Evolutionary conservation across 345 rosid species (phyloP).

Genomic region (Geranium brycei): DNA sequence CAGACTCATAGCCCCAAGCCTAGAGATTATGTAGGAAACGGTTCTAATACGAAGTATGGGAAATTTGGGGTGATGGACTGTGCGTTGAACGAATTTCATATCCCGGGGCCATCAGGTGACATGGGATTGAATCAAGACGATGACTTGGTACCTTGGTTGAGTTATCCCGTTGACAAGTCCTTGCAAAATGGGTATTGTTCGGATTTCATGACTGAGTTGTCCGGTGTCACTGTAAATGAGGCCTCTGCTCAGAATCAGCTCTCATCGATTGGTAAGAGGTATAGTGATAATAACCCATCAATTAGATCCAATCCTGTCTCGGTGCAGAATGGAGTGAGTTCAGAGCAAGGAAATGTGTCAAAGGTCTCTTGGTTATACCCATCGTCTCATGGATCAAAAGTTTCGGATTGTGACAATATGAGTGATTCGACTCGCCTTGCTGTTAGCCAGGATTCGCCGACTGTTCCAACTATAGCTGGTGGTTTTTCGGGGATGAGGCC

Average conservation of each 20-base stretch:
- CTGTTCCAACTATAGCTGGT: neutral
- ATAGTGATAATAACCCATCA: slow-evolving; percentile 18
- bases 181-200: slow-evolving; percentile 36
- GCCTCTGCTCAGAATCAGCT: slow-evolving; percentile 26
- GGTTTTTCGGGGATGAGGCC: no score
- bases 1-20: slow-evolving; percentile 13
- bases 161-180: slow-evolving; percentile 36
- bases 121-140: slow-evolving; percentile 48
- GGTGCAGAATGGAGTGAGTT: no score
- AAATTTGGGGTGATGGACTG: slow-evolving; percentile 20
- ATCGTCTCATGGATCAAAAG: neutral
- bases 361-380: neutral
- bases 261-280: slow-evolving; percentile 23
- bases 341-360: slow-evolving; percentile 5
- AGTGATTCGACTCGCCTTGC: no score
- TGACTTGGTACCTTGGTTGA: slow-evolving; percentile 59
- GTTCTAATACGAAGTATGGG: slow-evolving; percentile 16
- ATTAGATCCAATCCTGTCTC: slow-evolving; percentile 16
- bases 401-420: no score
- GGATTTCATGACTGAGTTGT: slow-evolving; percentile 46
- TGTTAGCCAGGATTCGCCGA: slow-evolving; percentile 9
- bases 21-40: slow-evolving; percentile 22
- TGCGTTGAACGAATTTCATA: slow-evolving; percentile 33
- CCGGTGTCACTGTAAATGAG: slow-evolving; percentile 44
- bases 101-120: slow-evolving; percentile 35